Percentiles rank a stretch among this genome's conserved stretches.
Evolutionary conservation across 768 basidiomycete genomes (phyloP).

Genomic region (Candolleomyces aberdarensis): DNA sequence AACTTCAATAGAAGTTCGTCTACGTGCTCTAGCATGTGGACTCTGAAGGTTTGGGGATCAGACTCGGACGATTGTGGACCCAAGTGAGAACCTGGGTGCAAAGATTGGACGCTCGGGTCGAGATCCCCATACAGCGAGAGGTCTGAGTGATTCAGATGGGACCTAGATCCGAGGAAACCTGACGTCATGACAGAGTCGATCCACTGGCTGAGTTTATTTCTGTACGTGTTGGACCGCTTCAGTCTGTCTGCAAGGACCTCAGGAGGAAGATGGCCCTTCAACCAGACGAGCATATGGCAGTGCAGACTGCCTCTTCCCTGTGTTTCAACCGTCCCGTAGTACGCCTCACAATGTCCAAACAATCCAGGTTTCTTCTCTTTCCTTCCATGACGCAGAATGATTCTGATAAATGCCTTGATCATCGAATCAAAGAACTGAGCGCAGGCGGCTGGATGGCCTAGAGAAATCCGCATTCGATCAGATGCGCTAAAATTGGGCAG

Average conservation of each 20-base stretch:
- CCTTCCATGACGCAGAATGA: slow-evolving; percentile 10
- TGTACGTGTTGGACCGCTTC: slow-evolving; percentile 1
- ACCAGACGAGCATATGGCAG: slow-evolving; percentile 14
- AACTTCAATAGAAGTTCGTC: not conserved
- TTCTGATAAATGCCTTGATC: slow-evolving; percentile 15
- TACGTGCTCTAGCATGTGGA: not conserved
- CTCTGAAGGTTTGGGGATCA: not conserved
- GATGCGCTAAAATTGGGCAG: slow-evolving; percentile 1
- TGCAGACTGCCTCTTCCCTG: slow-evolving; percentile 6
- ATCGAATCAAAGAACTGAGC: slow-evolving; percentile 20
- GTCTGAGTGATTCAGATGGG: not conserved
- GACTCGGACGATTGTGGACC: not conserved
- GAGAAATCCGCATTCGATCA: slow-evolving; percentile 10
- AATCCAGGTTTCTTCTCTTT: not conserved
- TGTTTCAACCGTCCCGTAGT: slow-evolving; percentile 14
- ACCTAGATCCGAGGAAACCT: not conserved
- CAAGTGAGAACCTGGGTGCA: not conserved
- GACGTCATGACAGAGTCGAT: slow-evolving; percentile 8
- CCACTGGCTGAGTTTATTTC: slow-evolving; percentile 1
- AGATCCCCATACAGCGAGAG: not conserved
- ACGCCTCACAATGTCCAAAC: slow-evolving; percentile 7
- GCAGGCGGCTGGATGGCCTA: slow-evolving; percentile 17
- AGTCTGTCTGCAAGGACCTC: not conserved
- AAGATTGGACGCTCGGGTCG: not conserved
- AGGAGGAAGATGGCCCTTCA: slow-evolving; percentile 10